Evolutionary conservation across 805 yeast genomes (phyloP), one percentile per base, ranked within the genome.

Genomic region (Wickerhamomyces bisporus): DNA sequence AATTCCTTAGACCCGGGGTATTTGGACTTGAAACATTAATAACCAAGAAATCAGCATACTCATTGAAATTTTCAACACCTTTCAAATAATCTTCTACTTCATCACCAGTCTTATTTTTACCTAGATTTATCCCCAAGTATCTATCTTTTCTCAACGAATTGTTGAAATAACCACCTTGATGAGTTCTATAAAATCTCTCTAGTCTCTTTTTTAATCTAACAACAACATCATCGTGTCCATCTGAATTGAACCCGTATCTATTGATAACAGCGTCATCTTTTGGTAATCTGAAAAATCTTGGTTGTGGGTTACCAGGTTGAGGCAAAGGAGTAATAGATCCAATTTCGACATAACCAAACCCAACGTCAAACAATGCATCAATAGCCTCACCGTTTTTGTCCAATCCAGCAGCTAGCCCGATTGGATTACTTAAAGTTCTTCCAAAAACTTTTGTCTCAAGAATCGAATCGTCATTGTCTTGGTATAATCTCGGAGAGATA

Each of bases 391-490:
- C 98, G 53, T 89, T 81, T 64, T 91, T 91, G 61, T 91, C 98
- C 47, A 91, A 73, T 11, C 98, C 98, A 19, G 98, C 98, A 35
- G 98, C 97, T 51, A 89, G 71, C 12, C 97, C 97, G 35, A 91
- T 68, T 18, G 98, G 97, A 39, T 81, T 80, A 16, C 71, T 70
- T 55, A 91, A 64, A 0, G 53, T 65, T 39, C 68, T 72, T 8
- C 86, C 87, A 57, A 86, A 85, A 0, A 81, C 81, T 29, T 70
- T 58, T 16, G 81, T 87, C 13, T 71, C 64, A 44, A 86, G 66
- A 4, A 64, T 59, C 12, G 69, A 68, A 42, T 74, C 77, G 40
- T 70, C 75, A 25, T 64, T 58, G 43, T 79, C 84, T 34, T 68
- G 68, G 42, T 69, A 70, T 38, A 82, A 65, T 40, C 69, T 67